These are phyloP conservation scores for Verbascum thapsus DNA, from an alignment of 257 asterid species.

Conservation along the genomic window DNA sequence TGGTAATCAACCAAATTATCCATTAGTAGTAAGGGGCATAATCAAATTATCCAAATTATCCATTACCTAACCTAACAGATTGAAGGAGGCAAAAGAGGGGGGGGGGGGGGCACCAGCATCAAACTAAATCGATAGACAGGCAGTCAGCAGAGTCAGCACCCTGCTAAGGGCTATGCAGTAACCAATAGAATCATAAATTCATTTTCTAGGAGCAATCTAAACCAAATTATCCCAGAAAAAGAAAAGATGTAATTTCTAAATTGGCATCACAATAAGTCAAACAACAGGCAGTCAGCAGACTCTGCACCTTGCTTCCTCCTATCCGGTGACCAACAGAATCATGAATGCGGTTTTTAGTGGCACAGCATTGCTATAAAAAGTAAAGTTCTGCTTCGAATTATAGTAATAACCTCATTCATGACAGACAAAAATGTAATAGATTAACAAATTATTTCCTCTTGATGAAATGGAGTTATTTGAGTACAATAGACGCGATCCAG, in stretches of 20 bases:
- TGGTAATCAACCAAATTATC: constrained; percentile 6
- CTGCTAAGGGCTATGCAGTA: neutral
- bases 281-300: too few species aligned
- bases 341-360: too few species aligned
- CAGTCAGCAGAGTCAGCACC: neutral
- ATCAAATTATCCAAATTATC: too few species aligned
- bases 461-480: neutral
- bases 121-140: constrained; percentile 3
- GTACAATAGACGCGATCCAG: neutral
- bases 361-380: neutral
- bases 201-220: neutral
- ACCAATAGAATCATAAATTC: constrained; percentile 4
- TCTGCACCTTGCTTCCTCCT: too few species aligned
- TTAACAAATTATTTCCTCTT: neutral
- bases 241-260: neutral
- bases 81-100: neutral
- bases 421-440: neutral
- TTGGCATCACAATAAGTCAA: too few species aligned
- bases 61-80: neutral
- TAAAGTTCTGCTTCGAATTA: neutral
- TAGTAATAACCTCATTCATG: neutral
- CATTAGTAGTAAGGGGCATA: constrained; percentile 5
- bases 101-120: neutral
- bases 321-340: too few species aligned
- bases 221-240: neutral